Percentiles rank a stretch among this genome's conserved stretches.
Conservation (phyloP, 1,284 basidiomycete genomes). For the Apiotrichum mycotoxinovorans region DNA sequence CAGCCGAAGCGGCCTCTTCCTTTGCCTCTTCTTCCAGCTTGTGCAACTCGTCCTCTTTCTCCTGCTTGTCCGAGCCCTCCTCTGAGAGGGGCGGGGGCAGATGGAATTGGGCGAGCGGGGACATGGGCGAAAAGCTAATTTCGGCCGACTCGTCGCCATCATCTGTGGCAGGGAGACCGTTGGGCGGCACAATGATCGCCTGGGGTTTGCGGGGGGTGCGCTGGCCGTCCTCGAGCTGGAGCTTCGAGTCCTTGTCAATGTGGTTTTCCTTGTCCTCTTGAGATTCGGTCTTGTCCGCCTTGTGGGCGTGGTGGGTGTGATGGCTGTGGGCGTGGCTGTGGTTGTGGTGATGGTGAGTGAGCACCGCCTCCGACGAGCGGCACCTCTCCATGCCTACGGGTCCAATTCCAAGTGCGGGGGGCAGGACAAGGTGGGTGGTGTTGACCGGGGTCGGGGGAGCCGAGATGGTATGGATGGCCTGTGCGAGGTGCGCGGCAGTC, state of each 20-base stretch:
- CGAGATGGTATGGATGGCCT: constrained; percentile 33
- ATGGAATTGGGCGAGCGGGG: background rate
- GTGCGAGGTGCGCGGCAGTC: constrained; percentile 10
- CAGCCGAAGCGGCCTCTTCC: background rate
- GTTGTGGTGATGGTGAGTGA: constrained; percentile 17
- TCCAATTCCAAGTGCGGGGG: constrained; percentile 25
- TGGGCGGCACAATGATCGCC: background rate
- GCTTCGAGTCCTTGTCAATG: background rate
- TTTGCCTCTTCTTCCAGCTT: too few relatives aligned
- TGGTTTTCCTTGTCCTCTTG: background rate
- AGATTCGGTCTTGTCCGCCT: too few relatives aligned
- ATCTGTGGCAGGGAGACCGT: constrained; percentile 6
- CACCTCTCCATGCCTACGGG: constrained; percentile 40
- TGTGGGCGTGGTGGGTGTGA: too few relatives aligned
- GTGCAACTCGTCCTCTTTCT: background rate
- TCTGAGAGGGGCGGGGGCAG: background rate
- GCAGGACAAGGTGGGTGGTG: constrained; percentile 37
- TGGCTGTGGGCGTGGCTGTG: constrained; percentile 2
- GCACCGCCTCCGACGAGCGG: constrained; percentile 38
- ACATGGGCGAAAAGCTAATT: background rate
- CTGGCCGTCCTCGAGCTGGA: background rate
- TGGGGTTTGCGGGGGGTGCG: constrained; percentile 21
- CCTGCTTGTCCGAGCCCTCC: background rate
- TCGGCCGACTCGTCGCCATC: background rate
- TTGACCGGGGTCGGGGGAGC: constrained; percentile 45